These are phyloP conservation scores for Lentinula raphanica DNA, from an alignment of 768 basidiomycete species.

Conservation along the genomic window DNA sequence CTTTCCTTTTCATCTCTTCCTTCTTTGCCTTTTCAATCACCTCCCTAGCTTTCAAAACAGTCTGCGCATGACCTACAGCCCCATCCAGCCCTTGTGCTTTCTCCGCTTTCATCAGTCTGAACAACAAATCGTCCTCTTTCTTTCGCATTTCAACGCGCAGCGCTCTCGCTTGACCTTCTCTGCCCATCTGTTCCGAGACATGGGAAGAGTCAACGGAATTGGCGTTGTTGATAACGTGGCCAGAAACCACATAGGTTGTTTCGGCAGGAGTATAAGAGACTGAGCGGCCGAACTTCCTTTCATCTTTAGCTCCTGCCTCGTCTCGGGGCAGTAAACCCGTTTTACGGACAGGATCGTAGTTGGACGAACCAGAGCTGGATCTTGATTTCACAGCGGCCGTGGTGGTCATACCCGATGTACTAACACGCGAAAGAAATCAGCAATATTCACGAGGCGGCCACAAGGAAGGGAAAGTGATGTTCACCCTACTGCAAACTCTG, in stretches of 20 bases:
- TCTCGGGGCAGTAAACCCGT: conserved; percentile 50
- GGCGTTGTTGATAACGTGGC: conserved; percentile 61
- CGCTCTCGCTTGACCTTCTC: conserved; percentile 75
- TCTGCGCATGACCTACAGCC: conserved; percentile 65
- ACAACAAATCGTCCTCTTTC: conserved; percentile 58
- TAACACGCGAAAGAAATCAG: conserved; percentile 19
- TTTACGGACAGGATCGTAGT: conserved; percentile 65
- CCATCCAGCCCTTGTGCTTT: conserved; percentile 21
- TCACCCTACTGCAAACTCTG: conserved; percentile 85
- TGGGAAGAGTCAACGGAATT: conserved; percentile 36
- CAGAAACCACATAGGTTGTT: conserved; percentile 76
- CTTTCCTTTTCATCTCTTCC: conserved; percentile 8
- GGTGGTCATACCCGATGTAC: conserved; percentile 69
- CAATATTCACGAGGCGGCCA: not conserved
- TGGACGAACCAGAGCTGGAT: conserved; percentile 18
- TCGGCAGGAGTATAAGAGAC: conserved; percentile 18
- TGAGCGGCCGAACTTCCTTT: conserved; percentile 13
- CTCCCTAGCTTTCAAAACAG: conserved; percentile 57
- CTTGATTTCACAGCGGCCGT: conserved; percentile 41
- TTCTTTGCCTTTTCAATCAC: conserved; percentile 23
- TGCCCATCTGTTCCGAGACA: conserved; percentile 66
- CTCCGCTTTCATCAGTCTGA: conserved; percentile 39
- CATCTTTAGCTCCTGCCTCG: conserved; percentile 33
- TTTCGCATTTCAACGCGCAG: conserved; percentile 54
- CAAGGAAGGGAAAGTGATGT: conserved; percentile 19